Conservation (phyloP, 106 monocot genomes). For the Apostasia shenzhenica region DNA sequence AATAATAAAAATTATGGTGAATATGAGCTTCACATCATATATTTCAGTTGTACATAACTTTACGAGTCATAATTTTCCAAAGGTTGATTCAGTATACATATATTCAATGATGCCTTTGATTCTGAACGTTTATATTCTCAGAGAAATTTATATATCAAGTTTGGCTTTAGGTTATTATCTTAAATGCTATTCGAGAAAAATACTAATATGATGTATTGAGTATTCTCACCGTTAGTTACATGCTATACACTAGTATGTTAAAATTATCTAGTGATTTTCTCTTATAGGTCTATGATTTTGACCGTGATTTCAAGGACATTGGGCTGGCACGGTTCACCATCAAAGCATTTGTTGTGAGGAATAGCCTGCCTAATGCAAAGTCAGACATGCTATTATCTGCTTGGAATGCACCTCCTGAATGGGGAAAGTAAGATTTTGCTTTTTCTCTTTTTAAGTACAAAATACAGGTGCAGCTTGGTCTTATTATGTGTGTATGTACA, state of each 20-base stretch:
- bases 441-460: neutral
- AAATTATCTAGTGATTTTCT: neutral
- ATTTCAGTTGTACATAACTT: too few relatives aligned
- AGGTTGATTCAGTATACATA: too few relatives aligned
- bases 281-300: constrained; percentile 74
- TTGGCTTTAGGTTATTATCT: neutral
- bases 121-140: neutral
- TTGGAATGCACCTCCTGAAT: constrained; percentile 86
- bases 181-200: neutral
- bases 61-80: too few relatives aligned
- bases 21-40: too few relatives aligned
- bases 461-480: too few relatives aligned
- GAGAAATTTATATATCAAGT: neutral
- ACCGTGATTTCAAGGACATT: constrained; percentile 90
- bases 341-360: constrained; percentile 68
- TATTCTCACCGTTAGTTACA: neutral
- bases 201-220: neutral
- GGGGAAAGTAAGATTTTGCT: constrained; percentile 60
- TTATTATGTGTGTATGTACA: too few relatives aligned
- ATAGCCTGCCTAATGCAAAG: constrained; percentile 68
- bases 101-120: neutral
- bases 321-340: constrained; percentile 73
- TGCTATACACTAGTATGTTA: neutral
- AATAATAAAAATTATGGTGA: too few relatives aligned
- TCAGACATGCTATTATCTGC: constrained; percentile 75